phyloP scores from a whole-genome alignment of 306 rosid genomes.

The Trifolium subterraneum region DNA sequence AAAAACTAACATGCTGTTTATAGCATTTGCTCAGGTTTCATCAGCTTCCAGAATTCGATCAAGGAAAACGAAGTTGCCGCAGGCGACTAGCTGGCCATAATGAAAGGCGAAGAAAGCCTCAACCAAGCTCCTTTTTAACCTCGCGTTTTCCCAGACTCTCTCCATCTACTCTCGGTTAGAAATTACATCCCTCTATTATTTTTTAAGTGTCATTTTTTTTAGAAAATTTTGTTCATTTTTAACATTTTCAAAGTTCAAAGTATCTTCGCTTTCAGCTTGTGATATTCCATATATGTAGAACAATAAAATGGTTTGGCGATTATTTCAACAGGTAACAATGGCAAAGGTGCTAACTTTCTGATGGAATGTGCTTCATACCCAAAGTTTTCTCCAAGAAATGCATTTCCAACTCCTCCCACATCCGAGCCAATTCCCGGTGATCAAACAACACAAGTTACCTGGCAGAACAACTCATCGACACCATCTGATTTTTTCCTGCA shows the following conservation, averaged over 20 bases:
- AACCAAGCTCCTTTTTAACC: constrained; percentile 67
- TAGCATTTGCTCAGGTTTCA: constrained; percentile 70
- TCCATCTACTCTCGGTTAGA: constrained; percentile 63
- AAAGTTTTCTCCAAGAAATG: constrained; percentile 56
- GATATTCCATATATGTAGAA: constrained; percentile 11
- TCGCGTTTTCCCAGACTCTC: constrained; percentile 61
- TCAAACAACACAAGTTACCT: constrained; percentile 51
- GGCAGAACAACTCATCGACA: constrained; percentile 52
- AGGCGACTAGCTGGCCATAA: constrained; percentile 93
- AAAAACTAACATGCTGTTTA: constrained; percentile 44
- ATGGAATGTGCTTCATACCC: constrained; percentile 78
- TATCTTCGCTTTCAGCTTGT: not conserved
- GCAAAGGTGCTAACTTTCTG: constrained; percentile 64
- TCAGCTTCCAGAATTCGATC: constrained; percentile 91
- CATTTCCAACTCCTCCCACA: constrained; percentile 51
- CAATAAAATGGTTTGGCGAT: not conserved
- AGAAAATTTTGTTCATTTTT: not conserved
- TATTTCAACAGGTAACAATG: constrained; percentile 54
- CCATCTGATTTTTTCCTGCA: constrained; percentile 63
- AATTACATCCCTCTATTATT: not conserved
- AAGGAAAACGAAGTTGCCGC: constrained; percentile 94
- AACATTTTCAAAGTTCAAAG: not conserved
- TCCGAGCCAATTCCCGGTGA: constrained; percentile 53
- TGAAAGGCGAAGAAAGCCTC: constrained; percentile 96
- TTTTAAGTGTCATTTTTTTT: not conserved